phyloP scores from a whole-genome alignment of 768 basidiomycete species.

The Brasilioporus rufonigricans region DNA sequence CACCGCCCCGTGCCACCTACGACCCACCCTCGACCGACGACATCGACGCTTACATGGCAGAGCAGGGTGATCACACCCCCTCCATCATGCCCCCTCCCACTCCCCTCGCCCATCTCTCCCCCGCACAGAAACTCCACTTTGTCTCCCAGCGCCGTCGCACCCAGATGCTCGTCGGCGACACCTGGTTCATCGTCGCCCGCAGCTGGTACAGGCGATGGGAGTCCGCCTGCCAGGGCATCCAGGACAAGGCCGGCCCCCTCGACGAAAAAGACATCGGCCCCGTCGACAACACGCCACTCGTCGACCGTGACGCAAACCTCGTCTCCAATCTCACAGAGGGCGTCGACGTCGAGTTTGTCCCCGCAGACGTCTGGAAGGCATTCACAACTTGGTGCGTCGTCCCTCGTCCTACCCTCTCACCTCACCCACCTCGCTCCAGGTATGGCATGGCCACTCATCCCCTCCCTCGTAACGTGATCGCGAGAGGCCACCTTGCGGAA shows the following conservation, averaged over 20 bases:
- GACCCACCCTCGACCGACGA: conserved; percentile 39
- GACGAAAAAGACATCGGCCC: conserved; percentile 65
- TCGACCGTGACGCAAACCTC: conserved; percentile 51
- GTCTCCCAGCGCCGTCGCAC: conserved; percentile 46
- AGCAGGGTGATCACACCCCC: conserved; percentile 45
- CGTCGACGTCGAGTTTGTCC: conserved; percentile 73
- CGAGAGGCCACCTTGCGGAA: conserved; percentile 49
- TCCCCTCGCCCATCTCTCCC: conserved; percentile 29
- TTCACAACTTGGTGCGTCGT: conserved; percentile 56
- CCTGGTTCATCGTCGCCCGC: conserved; percentile 74
- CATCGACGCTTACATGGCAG: conserved; percentile 68
- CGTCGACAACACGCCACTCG: conserved; percentile 69
- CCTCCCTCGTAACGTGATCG: conserved; percentile 66
- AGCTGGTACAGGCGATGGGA: conserved; percentile 77
- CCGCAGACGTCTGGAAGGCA: conserved; percentile 65
- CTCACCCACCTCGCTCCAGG: conserved; percentile 42
- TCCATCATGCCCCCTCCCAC: conserved; percentile 24
- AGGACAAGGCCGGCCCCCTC: conserved; percentile 65
- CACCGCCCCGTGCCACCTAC: conserved; percentile 24
- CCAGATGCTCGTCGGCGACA: conserved; percentile 62
- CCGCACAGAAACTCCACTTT: conserved; percentile 46
- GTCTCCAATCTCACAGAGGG: conserved; percentile 52
- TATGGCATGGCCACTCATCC: conserved; percentile 61
- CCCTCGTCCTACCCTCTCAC: background rate
- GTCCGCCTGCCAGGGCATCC: conserved; percentile 64